Evolutionary conservation across 2,329 filamentous ascomycete genomes (phyloP), one percentile per base, ranked within the genome.

Genomic region (Exophiala spinifera): DNA sequence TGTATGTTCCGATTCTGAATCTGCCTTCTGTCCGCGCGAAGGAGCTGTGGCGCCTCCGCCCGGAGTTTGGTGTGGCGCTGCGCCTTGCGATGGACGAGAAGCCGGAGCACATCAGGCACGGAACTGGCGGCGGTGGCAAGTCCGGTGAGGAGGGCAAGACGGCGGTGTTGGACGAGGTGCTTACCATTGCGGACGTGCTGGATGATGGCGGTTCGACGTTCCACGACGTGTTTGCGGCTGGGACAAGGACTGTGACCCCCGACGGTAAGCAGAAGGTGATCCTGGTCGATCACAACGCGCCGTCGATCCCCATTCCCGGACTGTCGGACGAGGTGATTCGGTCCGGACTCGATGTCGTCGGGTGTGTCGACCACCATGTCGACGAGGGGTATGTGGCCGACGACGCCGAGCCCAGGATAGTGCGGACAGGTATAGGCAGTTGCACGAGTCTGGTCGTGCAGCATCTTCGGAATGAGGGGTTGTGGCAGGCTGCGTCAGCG

Each of bases 281-380:
- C 1, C 63, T 76, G 47, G 72, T 76, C 6, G 74, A 76, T 60
- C 76, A 74, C 71, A 76, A 76, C 54, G 70, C 71, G 0, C 62
- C 75, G n/a, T 68, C 73, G 1, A 60, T 66, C 17, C 63, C 73
- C 1, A 60, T 66, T n/a, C 64, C 61, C 6, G 59, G 58, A 8
- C 31, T 61, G 6, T 49, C 53, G 1, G 45, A 53, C 14, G 42
- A 58, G n/a, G 40, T 63, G 78, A 77, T 78, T 44, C 62, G 69
- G 3, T 63, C 69, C 2, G 61, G 64, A 1, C 68, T 74, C 48
- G 69, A 70, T 14, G 74, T 83, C 2, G 64, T 73, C 2, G 81
- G 79, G 3, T 79, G 79, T 43, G 80, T 86, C 51, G 83, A 86
- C 63, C 83, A 86, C 63, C 83, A 85, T 61, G 75, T 78, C 3